Percentiles rank a stretch among this genome's conserved stretches.
Conservation (phyloP, 106 monocot genomes). For the Allium fistulosum region DNA sequence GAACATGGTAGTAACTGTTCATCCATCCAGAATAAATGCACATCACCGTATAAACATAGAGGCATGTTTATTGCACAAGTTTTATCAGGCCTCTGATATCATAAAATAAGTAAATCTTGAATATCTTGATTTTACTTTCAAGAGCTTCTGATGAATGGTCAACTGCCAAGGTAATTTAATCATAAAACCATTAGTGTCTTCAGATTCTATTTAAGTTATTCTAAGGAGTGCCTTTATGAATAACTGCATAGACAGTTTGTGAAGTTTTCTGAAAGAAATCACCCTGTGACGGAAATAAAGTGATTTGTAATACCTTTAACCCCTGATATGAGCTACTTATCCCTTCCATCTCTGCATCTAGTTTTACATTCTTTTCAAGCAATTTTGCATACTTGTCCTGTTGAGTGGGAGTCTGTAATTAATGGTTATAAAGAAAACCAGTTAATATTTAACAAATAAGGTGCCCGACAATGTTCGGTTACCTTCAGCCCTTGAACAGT, state of each 20-base stretch:
- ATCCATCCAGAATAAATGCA: background rate
- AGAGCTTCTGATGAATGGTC: too few species aligned
- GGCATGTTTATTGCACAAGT: background rate
- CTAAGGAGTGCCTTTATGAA: background rate
- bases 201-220: too few species aligned
- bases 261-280: background rate
- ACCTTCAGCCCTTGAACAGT: slow-evolving; percentile 6
- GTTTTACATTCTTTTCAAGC: background rate
- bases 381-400: background rate
- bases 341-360: background rate
- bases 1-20: background rate
- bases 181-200: too few species aligned
- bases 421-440: too few species aligned
- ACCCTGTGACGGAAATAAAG: too few species aligned
- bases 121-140: too few species aligned
- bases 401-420: too few species aligned
- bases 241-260: background rate
- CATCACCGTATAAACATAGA: background rate
- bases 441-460: background rate
- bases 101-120: too few species aligned
- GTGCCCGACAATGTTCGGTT: background rate
- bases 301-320: background rate
- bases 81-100: too few species aligned
- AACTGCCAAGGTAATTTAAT: too few species aligned
- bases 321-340: background rate